Conservation (phyloP, 331 rosid species). For the Acacia pycnantha region DNA sequence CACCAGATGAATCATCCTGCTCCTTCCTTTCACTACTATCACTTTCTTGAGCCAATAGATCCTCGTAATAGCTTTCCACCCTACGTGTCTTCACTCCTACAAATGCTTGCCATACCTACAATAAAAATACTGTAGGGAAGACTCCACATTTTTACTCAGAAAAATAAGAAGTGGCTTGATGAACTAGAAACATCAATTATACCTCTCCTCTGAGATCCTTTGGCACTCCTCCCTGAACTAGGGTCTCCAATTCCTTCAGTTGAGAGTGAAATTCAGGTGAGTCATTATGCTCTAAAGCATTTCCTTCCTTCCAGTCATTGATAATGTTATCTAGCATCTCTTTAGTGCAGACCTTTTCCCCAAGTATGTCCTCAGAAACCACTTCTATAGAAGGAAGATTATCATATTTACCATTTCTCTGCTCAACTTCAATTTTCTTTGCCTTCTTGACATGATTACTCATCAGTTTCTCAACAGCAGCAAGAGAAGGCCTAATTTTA, state of each 20-base stretch:
- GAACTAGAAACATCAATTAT: constrained; percentile 30
- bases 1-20: constrained; percentile 48
- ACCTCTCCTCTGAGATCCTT: constrained; percentile 98
- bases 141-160: constrained; percentile 21
- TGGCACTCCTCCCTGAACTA: constrained; percentile 90
- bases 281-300: constrained; percentile 32
- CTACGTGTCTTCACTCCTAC: constrained; percentile 81
- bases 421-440: constrained; percentile 39
- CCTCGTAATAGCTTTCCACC: constrained; percentile 72
- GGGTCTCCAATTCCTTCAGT: constrained; percentile 80
- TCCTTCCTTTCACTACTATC: constrained; percentile 41
- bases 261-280: constrained; percentile 42
- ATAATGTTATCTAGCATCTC: constrained; percentile 28
- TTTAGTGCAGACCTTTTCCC: constrained; percentile 21
- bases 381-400: constrained; percentile 40
- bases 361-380: constrained; percentile 35
- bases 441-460: constrained; percentile 54
- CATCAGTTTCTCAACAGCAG: constrained; percentile 58
- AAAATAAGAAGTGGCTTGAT: constrained; percentile 25
- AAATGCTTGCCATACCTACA: constrained; percentile 98
- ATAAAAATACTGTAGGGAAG: constrained; percentile 47
- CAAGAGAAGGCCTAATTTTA: constrained; percentile 63
- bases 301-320: constrained; percentile 33
- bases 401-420: constrained; percentile 30
- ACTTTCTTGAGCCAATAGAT: constrained; percentile 68